Conservation (phyloP, 345 rosid species). For the Eucalyptus tenuipes region DNA sequence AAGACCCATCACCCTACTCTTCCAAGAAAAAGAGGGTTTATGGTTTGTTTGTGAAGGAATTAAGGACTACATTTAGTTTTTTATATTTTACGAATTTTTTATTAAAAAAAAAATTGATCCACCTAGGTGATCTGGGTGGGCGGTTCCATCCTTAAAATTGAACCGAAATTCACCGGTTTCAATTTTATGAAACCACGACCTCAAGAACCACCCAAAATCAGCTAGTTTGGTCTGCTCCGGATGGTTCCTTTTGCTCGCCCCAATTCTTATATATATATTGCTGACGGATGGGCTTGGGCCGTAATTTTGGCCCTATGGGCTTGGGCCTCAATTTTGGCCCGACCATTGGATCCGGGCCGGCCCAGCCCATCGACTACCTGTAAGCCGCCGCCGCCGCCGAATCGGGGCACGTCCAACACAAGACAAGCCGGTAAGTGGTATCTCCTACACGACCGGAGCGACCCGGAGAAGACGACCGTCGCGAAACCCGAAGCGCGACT, state of each 20-base stretch:
- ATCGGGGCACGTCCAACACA: neutral
- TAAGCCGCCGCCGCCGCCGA: neutral
- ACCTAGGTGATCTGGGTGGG: fast-evolving
- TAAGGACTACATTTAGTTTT: no score
- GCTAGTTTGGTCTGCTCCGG: fast-evolving
- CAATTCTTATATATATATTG: neutral
- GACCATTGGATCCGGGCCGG: neutral
- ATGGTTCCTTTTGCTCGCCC: no score
- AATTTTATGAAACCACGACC: no score
- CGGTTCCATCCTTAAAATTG: fast-evolving
- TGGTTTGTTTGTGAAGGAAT: no score
- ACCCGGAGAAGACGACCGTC: neutral
- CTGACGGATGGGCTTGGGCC: neutral
- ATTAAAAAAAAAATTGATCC: no score
- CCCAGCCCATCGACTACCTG: neutral
- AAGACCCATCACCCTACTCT: no score
- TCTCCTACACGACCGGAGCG: neutral
- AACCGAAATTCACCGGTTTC: no score
- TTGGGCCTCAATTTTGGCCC: neutral
- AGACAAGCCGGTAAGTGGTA: neutral
- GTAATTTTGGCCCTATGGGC: neutral
- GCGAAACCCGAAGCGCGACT: neutral
- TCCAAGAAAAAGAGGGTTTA: no score
- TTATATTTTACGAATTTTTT: fast-evolving
- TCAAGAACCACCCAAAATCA: no score